Conservation (phyloP, 331 rosid species). For the Malus hybrid region DNA sequence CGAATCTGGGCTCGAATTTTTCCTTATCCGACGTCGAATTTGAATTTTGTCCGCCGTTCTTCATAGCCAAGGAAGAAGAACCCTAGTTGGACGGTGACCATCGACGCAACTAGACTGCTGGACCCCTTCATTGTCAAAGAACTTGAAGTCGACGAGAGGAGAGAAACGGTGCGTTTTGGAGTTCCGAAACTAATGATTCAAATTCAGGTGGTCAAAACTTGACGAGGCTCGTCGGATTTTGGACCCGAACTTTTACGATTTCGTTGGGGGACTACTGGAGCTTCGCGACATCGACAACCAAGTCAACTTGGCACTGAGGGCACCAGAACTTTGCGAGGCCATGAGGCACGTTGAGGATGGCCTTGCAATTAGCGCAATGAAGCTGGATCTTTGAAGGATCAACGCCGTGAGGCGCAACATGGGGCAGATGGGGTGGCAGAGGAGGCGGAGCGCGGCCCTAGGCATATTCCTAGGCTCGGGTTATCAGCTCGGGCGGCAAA, state of each 20-base stretch:
- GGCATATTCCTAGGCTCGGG: conserved; percentile 16
- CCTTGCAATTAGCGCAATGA: conserved; percentile 46
- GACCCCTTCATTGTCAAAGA: conserved; percentile 30
- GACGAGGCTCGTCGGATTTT: conserved; percentile 36
- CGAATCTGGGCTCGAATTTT: conserved; percentile 50
- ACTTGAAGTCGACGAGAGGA: background rate
- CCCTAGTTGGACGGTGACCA: conserved; percentile 37
- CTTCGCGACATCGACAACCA: conserved; percentile 41
- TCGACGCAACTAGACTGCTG: conserved; percentile 36
- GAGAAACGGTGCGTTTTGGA: background rate
- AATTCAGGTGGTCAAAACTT: conserved; percentile 21
- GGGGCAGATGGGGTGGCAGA: background rate
- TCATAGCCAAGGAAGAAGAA: background rate
- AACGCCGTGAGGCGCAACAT: conserved; percentile 40
- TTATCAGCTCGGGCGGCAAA: conserved; percentile 52
- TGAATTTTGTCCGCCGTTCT: background rate
- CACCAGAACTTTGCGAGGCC: conserved; percentile 40
- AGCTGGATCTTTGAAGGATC: conserved; percentile 59
- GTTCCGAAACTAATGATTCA: too few relatives aligned
- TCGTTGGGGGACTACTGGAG: conserved; percentile 14
- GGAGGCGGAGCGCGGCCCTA: background rate
- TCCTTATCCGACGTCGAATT: conserved; percentile 21
- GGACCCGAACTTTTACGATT: background rate
- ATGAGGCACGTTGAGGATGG: conserved; percentile 55
- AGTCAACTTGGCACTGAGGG: conserved; percentile 49